Conservation (phyloP, 2,329 filamentous ascomycete species). For the Colletotrichum sublineola region DNA sequence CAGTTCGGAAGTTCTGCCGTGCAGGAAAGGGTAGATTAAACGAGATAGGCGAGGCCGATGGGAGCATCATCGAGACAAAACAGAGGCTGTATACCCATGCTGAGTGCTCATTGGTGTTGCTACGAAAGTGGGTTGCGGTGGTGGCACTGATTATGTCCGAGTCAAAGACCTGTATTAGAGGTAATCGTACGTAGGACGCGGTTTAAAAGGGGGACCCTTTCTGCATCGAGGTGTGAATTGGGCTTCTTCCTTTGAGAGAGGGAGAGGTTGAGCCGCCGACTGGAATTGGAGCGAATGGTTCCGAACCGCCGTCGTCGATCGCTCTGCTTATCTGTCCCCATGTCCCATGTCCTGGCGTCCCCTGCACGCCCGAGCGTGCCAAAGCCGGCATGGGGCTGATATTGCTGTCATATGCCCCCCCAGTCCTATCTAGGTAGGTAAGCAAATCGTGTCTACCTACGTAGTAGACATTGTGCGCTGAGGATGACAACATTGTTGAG, state of each 20-base stretch:
- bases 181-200: not conserved
- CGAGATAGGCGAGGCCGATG: slow-evolving; percentile 1
- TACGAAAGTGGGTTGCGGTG: slow-evolving; percentile 17
- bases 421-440: too few relatives aligned
- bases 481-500: slow-evolving; percentile 6
- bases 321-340: not conserved
- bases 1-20: not conserved
- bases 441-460: too few relatives aligned
- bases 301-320: not conserved
- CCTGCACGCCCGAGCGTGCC: slow-evolving; percentile 7
- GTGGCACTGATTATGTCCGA: slow-evolving; percentile 21
- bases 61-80: not conserved
- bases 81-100: slow-evolving; percentile 15
- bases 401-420: not conserved
- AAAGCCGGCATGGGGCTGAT: not conserved
- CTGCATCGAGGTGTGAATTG: slow-evolving; percentile 19
- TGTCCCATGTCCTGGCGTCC: not conserved
- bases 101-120: slow-evolving; percentile 10
- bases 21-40: not conserved
- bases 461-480: not conserved
- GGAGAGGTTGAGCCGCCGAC: slow-evolving; percentile 6
- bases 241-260: slow-evolving; percentile 15
- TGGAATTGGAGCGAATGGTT: not conserved
- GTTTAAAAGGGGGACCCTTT: slow-evolving; percentile 16
- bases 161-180: slow-evolving; percentile 18